Evolutionary conservation across 2,329 filamentous ascomycete genomes (phyloP), one percentile per base, ranked within the genome.

Genomic region (Colletotrichum sp.): DNA sequence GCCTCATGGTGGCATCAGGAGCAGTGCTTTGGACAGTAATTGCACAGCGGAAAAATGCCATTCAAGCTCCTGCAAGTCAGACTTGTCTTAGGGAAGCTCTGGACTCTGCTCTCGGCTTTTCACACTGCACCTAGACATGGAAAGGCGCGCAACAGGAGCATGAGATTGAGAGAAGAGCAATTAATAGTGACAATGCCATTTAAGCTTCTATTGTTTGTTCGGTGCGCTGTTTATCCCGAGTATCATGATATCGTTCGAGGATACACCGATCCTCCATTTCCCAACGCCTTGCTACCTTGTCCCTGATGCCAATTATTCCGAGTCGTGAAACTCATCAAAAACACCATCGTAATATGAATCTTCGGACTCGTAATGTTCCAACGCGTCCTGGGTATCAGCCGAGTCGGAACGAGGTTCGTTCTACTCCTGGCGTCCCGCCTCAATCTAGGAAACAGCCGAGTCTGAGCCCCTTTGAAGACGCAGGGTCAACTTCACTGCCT

Each of bases 171-270:
- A 3, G 16, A 8, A 2, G n/a, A 52, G 43, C n/a, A 3, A 13
- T 21, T 52, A 12, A 24, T 52, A 52, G n/a, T 52, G 10, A 21
- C 12, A 21, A 52, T 52, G n/a, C n/a, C n/a, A 52, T 26, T 43
- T 24, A 38, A 24, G 61, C 60, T 60, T 76, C 70, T 73, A 73
- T 73, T 68, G 12, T 21, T 6, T 66, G 36, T 76, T 52, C 70
- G 73, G 73, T 73, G 18, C 15, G 32, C 73, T 76, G 70, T 73
- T 64, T 60, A 43, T 10, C 73, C 73, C 70, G 70, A 68, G 30
- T 16, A 12, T 58, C n/a, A 38, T 61, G 55, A 48, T 75, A 52
- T 24, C 65, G 65, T 76, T 64, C 34, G 34, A 48, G 56, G n/a
- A 68, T 52, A 18, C 38, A 15, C 30, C 21, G 8, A 67, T 73